Conservation (phyloP, 2,329 filamentous ascomycete species). For the Aspergillus transmontanensis region DNA sequence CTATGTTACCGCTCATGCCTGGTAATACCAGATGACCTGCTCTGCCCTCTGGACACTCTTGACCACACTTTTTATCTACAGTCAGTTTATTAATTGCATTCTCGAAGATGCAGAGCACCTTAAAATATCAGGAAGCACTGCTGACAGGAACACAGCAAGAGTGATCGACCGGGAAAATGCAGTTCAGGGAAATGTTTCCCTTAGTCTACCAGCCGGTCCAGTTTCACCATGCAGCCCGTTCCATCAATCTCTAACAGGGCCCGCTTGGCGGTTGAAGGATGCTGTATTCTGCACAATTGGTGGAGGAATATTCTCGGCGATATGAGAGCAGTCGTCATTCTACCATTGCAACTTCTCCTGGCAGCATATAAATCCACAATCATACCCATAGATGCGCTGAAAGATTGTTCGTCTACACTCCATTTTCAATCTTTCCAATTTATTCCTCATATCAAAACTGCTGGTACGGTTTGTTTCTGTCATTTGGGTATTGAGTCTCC, state of each 20-base stretch:
- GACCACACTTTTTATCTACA: not conserved
- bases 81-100: not conserved
- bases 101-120: too few species aligned
- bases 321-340: too few species aligned
- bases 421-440: not conserved
- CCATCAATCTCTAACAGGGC: conserved; percentile 4
- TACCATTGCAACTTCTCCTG: not conserved
- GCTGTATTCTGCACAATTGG: not conserved
- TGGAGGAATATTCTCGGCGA: not conserved
- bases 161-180: not conserved
- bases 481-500: not conserved
- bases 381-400: not conserved
- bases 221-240: conserved; percentile 1
- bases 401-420: not conserved
- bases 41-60: not conserved
- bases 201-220: not conserved
- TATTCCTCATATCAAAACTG: not conserved
- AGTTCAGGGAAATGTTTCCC: not conserved
- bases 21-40: too few species aligned
- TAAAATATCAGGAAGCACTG: too few species aligned
- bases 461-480: not conserved
- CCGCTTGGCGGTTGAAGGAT: not conserved
- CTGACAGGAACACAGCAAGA: not conserved
- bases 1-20: too few species aligned
- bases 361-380: not conserved